These are phyloP conservation scores for Pichia heedii DNA, from an alignment of 805 yeast genomes.

Conservation along the genomic window DNA sequence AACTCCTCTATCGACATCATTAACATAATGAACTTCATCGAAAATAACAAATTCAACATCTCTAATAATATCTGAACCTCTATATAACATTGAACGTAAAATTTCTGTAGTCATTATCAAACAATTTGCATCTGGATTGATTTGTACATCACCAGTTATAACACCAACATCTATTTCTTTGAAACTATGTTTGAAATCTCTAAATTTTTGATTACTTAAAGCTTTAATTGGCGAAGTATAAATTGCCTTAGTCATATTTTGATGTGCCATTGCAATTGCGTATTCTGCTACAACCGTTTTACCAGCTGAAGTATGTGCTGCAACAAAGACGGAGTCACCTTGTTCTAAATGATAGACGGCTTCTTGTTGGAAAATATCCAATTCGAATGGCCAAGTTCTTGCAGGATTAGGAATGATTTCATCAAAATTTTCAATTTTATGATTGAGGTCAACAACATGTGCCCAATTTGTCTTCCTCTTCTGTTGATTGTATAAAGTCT, in stretches of 20 bases:
- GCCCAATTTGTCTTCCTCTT: constrained; percentile 66
- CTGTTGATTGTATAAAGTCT: constrained; percentile 2
- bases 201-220: constrained; percentile 84
- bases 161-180: constrained; percentile 87
- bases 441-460: constrained; percentile 83
- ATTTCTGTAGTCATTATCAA: constrained; percentile 98
- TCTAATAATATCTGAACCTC: constrained; percentile 97
- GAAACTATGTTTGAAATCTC: constrained; percentile 90
- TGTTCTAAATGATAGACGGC: constrained; percentile 94
- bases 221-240: constrained; percentile 97
- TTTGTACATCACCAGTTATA: constrained; percentile 99
- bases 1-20: constrained; percentile 96
- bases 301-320: constrained; percentile 99
- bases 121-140: constrained; percentile 97
- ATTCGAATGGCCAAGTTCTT: constrained; percentile 85
- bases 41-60: constrained; percentile 99
- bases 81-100: constrained; percentile 88
- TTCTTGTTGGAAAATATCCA: constrained; percentile 93
- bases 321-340: constrained; percentile 97
- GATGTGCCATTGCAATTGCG: constrained; percentile 92
- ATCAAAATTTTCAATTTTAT: constrained; percentile 70
- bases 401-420: constrained; percentile 93
- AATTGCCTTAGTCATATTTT: constrained; percentile 94
- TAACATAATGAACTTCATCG: constrained; percentile 98
- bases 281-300: constrained; percentile 97